Evolutionary conservation across 441 rosid species (phyloP).

Genomic region (Jatropha multifida): DNA sequence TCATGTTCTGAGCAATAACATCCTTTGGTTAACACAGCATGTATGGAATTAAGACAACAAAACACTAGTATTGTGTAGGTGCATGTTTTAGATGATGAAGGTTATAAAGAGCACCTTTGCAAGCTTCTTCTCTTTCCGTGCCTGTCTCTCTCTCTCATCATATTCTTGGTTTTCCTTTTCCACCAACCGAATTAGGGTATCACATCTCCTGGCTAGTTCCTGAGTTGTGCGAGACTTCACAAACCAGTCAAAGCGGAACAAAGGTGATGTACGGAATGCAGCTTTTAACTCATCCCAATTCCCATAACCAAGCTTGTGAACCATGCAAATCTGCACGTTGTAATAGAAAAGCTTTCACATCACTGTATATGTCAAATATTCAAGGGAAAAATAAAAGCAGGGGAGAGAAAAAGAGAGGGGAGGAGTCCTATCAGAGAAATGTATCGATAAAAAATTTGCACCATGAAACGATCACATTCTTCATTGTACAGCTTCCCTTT

Average conservation of each 20-base stretch:
- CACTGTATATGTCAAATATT: neutral
- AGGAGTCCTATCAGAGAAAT: neutral
- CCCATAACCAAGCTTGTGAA: constrained; percentile 98
- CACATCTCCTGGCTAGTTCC: constrained; percentile 96
- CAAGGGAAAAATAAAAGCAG: too few relatives aligned
- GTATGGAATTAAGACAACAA: neutral
- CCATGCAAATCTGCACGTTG: constrained; percentile 82
- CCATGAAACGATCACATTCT: constrained; percentile 99
- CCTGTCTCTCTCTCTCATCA: constrained; percentile 97
- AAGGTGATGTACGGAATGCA: constrained; percentile 76
- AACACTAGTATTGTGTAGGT: neutral
- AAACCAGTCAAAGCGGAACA: constrained; percentile 97
- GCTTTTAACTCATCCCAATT: constrained; percentile 99
- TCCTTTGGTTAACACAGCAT: neutral
- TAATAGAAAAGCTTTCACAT: constrained; percentile 13
- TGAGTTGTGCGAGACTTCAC: constrained; percentile 94
- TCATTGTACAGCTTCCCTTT: constrained; percentile 97
- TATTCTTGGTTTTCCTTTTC: constrained; percentile 99
- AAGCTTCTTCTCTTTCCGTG: constrained; percentile 96
- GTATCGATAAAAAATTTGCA: constrained; percentile 22
- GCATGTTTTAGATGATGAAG: neutral
- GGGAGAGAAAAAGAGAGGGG: neutral
- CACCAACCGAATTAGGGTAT: constrained; percentile 88
- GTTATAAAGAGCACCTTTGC: constrained; percentile 59
- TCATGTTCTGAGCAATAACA: constrained; percentile 50